phyloP scores from a whole-genome alignment of 345 rosid species.

The Erysimum cheiranthoides region DNA sequence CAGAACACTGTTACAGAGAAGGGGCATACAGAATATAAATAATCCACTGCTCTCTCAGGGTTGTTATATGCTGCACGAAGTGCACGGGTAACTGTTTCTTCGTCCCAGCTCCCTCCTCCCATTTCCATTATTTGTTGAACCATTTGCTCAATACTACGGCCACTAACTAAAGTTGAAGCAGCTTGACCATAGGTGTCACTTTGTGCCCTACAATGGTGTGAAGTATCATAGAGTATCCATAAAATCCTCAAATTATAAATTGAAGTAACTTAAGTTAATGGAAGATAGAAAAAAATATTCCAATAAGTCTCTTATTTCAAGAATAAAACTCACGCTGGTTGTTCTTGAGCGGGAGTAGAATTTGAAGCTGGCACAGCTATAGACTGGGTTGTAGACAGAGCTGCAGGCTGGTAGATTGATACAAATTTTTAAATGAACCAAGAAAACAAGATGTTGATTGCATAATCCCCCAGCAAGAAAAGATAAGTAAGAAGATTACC shows the following conservation, averaged over 20 bases:
- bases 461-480: slow-evolving; percentile 9
- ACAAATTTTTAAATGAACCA: slow-evolving; percentile 14
- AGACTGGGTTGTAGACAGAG: slow-evolving; percentile 34
- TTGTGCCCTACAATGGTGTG: slow-evolving; percentile 50
- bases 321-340: slow-evolving; percentile 55
- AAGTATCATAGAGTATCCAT: background rate
- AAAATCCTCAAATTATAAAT: slow-evolving; percentile 10
- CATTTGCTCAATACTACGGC: slow-evolving; percentile 70
- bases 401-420: slow-evolving; percentile 30
- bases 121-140: slow-evolving; percentile 90
- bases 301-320: slow-evolving; percentile 13
- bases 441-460: slow-evolving; percentile 11
- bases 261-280: background rate
- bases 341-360: slow-evolving; percentile 49
- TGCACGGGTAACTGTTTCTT: slow-evolving; percentile 88
- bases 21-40: slow-evolving; percentile 77
- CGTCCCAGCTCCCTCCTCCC: slow-evolving; percentile 97
- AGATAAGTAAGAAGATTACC: slow-evolving; percentile 22
- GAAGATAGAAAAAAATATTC: background rate
- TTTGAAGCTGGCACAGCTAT: slow-evolving; percentile 47
- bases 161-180: slow-evolving; percentile 87
- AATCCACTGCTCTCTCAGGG: slow-evolving; percentile 98
- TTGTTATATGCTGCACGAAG: slow-evolving; percentile 97
- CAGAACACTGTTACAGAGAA: slow-evolving; percentile 9
- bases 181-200: slow-evolving; percentile 73